Percentiles rank a stretch among this genome's conserved stretches.
Evolutionary conservation across 169 alveolate species (phyloP).

Genomic region (Plasmodium gonderi): DNA sequence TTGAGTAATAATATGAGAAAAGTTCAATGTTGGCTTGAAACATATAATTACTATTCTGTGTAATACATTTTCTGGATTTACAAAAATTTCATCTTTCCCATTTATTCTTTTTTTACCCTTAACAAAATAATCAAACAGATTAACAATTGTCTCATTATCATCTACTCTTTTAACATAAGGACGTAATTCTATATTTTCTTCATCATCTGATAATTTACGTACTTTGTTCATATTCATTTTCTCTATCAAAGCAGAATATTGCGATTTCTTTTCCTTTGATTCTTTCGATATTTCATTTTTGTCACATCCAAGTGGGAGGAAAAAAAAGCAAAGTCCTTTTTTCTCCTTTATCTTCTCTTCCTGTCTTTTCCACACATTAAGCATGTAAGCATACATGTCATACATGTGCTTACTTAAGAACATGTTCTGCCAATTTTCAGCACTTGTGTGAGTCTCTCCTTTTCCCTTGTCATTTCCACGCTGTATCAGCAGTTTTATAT

Average conservation of each 20-base stretch:
- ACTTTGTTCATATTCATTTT: not conserved
- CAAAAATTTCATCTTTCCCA: constrained; percentile 4
- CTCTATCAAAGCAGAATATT: not conserved
- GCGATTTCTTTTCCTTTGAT: not conserved
- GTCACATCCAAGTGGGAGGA: not conserved
- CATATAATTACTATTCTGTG: constrained; percentile 43
- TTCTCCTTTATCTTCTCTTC: not conserved
- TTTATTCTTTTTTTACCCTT: not conserved
- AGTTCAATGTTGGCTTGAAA: constrained; percentile 28
- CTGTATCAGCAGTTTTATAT: not conserved
- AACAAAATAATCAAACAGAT: constrained; percentile 40
- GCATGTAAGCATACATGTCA: not conserved
- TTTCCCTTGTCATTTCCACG: not conserved
- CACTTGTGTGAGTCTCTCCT: too few relatives aligned
- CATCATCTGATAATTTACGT: constrained; percentile 5
- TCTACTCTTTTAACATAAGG: constrained; percentile 24
- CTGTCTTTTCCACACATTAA: not conserved
- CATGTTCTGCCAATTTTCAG: too few relatives aligned
- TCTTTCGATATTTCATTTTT: not conserved
- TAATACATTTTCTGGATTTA: not conserved
- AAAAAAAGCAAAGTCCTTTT: not conserved
- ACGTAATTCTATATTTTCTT: not conserved
- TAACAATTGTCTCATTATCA: constrained; percentile 25
- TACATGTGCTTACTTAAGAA: too few relatives aligned
- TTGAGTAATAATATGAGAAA: constrained; percentile 29